phyloP scores from a whole-genome alignment of 306 rosid genomes.

The Vigna radiata region DNA sequence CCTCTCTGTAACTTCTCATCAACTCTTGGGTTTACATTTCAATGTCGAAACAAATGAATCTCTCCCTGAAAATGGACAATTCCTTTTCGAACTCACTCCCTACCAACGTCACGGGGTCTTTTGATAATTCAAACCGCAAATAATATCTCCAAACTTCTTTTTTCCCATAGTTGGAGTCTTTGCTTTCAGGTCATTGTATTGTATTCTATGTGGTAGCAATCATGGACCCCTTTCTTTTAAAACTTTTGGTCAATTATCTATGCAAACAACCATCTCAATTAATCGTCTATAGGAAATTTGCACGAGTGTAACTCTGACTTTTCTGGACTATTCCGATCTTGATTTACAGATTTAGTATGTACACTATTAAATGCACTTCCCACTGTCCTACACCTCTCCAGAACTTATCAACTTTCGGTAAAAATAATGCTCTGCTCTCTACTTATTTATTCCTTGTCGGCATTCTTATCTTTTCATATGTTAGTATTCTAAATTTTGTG shows the following conservation, averaged over 20 bases:
- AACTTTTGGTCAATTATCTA: conserved; percentile 17
- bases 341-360: conserved; percentile 27
- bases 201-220: conserved; percentile 24
- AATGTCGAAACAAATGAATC: not conserved
- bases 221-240: conserved; percentile 40
- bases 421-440: not conserved
- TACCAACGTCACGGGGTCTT: not conserved
- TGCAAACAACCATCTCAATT: not conserved
- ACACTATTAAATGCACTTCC: conserved; percentile 39
- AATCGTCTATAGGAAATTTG: conserved; percentile 29
- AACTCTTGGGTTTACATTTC: not conserved
- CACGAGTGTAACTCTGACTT: conserved; percentile 60
- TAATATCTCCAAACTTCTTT: not conserved
- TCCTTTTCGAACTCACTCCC: not conserved
- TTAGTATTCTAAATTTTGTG: too few relatives aligned
- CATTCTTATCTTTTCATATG: not conserved
- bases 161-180: not conserved
- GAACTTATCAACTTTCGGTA: conserved; percentile 24
- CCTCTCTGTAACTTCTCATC: conserved; percentile 43
- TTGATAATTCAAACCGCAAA: not conserved
- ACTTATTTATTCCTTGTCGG: conserved; percentile 28
- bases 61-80: not conserved
- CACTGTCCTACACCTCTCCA: conserved; percentile 1
- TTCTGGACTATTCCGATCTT: conserved; percentile 17
- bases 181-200: conserved; percentile 25